phyloP scores from a whole-genome alignment of 352 stramenopile species.

The Globisporangium spinosum region DNA sequence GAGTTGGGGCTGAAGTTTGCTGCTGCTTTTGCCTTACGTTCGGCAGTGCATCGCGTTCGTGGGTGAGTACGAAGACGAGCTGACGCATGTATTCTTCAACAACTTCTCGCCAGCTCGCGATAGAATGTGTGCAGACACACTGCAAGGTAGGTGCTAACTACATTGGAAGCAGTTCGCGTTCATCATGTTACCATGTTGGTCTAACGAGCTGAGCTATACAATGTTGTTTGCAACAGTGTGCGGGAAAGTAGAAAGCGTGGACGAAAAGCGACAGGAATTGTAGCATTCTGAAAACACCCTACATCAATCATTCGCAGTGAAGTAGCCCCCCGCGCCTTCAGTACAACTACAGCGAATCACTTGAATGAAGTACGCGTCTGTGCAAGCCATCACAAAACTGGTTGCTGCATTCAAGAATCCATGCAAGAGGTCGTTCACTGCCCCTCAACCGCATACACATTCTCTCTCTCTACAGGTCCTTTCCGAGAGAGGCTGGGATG shows the following conservation, averaged over 20 bases:
- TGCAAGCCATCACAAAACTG: not conserved
- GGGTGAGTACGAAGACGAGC: conserved; percentile 74
- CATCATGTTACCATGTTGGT: too few relatives aligned
- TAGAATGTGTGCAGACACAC: conserved; percentile 42
- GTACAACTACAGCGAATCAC: not conserved
- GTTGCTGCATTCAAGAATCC: not conserved
- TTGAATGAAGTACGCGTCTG: not conserved
- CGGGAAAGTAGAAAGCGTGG: not conserved
- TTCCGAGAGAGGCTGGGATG: conserved; percentile 28
- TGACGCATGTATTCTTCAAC: conserved; percentile 76
- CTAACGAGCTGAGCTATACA: not conserved
- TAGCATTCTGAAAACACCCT: not conserved
- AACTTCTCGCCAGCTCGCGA: conserved; percentile 64
- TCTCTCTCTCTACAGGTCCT: conserved; percentile 9
- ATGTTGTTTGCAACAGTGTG: conserved; percentile 7
- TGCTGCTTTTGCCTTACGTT: not conserved
- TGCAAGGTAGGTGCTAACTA: conserved; percentile 37
- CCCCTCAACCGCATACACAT: not conserved
- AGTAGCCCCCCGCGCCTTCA: not conserved
- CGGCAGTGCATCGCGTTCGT: conserved; percentile 73
- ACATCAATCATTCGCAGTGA: not conserved
- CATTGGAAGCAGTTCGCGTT: not conserved
- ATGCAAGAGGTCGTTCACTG: not conserved
- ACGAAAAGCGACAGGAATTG: conserved; percentile 5
- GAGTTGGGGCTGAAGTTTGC: not conserved